Percentiles rank a stretch among this genome's conserved stretches.
Evolutionary conservation across 306 rosid species (phyloP).

Genomic region (Vicia villosa): DNA sequence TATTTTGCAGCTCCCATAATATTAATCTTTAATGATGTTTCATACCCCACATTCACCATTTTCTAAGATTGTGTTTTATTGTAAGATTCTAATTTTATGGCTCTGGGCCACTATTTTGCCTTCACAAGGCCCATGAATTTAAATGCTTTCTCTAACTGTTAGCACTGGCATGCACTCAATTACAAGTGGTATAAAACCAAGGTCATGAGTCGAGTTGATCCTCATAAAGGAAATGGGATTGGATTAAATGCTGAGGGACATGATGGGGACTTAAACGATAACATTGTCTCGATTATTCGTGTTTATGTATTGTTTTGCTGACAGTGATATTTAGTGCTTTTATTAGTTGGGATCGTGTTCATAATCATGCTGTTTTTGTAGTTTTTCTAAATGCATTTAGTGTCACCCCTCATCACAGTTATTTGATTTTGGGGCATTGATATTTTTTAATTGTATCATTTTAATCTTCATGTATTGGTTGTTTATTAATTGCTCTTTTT

Average conservation of each 20-base stretch:
- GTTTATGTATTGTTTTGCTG: too few species aligned
- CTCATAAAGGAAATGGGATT: background rate
- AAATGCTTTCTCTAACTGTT: constrained; percentile 12
- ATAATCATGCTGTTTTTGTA: background rate
- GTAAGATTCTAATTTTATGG: constrained; percentile 27
- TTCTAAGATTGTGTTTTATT: constrained; percentile 13
- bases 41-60: background rate
- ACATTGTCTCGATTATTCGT: constrained; percentile 14
- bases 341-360: constrained; percentile 21
- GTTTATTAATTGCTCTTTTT: background rate
- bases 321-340: constrained; percentile 13
- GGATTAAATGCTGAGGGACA: background rate
- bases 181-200: constrained; percentile 7
- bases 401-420: background rate
- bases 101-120: constrained; percentile 17
- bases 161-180: constrained; percentile 3
- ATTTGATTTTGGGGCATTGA: constrained; percentile 17
- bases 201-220: constrained; percentile 29
- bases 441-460: constrained; percentile 17
- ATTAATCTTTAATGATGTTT: constrained; percentile 35
- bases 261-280: constrained; percentile 2
- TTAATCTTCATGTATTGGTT: constrained; percentile 9
- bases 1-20: constrained; percentile 11
- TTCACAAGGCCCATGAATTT: constrained; percentile 6
- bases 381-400: constrained; percentile 24